Conservation (phyloP, 805 yeast species). For the Komagataella populi region DNA sequence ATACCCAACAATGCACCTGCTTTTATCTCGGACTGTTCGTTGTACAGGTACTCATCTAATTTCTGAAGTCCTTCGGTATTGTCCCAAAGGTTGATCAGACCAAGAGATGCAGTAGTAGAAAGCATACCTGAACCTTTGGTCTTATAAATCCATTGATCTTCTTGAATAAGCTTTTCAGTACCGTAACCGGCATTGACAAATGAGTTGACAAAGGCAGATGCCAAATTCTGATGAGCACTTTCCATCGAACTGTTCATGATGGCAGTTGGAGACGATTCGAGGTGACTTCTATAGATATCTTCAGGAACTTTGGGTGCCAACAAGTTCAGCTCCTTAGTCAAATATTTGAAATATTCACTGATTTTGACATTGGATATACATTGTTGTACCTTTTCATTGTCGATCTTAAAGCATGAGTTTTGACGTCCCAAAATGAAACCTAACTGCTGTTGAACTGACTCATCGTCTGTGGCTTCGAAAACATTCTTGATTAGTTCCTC, state of each 20-base stretch:
- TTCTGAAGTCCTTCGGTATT: slow-evolving; percentile 77
- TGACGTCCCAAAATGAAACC: slow-evolving; percentile 84
- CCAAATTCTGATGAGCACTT: slow-evolving; percentile 90
- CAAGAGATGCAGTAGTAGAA: slow-evolving; percentile 85
- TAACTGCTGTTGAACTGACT: slow-evolving; percentile 70
- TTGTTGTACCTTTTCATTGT: slow-evolving; percentile 65
- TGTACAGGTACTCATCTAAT: slow-evolving; percentile 78
- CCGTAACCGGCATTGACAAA: slow-evolving; percentile 89
- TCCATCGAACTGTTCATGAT: slow-evolving; percentile 38
- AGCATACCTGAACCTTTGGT: slow-evolving; percentile 88
- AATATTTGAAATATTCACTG: slow-evolving; percentile 66
- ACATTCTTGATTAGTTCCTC: slow-evolving; percentile 65
- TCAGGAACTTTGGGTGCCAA: slow-evolving; percentile 88
- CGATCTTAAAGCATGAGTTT: slow-evolving; percentile 64
- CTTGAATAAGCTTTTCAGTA: slow-evolving; percentile 67
- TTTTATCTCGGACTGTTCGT: slow-evolving; percentile 74
- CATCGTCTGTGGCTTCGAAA: slow-evolving; percentile 69
- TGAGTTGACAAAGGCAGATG: slow-evolving; percentile 87
- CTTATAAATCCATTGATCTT: slow-evolving; percentile 74
- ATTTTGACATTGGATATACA: slow-evolving; percentile 70
- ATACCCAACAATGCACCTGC: slow-evolving; percentile 96
- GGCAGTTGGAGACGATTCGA: slow-evolving; percentile 38
- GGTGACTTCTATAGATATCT: slow-evolving; percentile 83
- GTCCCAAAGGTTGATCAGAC: slow-evolving; percentile 87
- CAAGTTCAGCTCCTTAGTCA: slow-evolving; percentile 78